These are phyloP conservation scores for Colletotrichum sansevieriae DNA, from an alignment of 2,329 filamentous ascomycete species.

Conservation along the genomic window DNA sequence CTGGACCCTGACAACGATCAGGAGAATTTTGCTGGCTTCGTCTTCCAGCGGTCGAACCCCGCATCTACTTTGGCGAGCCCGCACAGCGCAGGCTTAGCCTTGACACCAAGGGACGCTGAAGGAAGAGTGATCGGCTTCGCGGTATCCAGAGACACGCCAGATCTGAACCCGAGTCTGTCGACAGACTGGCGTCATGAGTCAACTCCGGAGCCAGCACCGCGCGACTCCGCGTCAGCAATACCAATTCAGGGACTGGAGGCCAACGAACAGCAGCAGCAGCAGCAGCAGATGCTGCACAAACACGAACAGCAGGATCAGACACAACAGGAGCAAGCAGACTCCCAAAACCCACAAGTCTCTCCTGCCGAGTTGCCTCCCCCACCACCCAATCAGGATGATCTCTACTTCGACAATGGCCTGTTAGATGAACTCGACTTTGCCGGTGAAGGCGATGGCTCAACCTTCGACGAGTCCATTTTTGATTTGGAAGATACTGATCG, in stretches of 20 bases:
- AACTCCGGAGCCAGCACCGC: slow-evolving; percentile 23
- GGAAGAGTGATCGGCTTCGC: slow-evolving; percentile 71
- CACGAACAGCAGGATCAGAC: not conserved
- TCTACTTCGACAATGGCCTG: slow-evolving; percentile 78
- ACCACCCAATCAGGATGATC: slow-evolving; percentile 61
- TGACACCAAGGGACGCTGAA: slow-evolving; percentile 67
- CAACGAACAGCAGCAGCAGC: slow-evolving; percentile 26
- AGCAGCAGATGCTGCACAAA: not conserved
- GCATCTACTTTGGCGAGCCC: slow-evolving; percentile 65
- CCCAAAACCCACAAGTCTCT: slow-evolving; percentile 43
- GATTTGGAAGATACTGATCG: slow-evolving; percentile 75
- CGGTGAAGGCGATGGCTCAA: slow-evolving; percentile 64
- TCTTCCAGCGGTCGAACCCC: slow-evolving; percentile 68
- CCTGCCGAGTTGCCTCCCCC: slow-evolving; percentile 19
- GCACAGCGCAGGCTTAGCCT: slow-evolving; percentile 57
- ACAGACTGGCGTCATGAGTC: slow-evolving; percentile 29
- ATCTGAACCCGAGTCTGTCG: slow-evolving; percentile 39
- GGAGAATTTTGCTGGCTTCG: slow-evolving; percentile 72
- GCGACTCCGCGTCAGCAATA: slow-evolving; percentile 52
- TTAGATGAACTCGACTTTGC: slow-evolving; percentile 59
- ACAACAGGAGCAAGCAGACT: slow-evolving; percentile 36
- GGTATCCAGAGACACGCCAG: slow-evolving; percentile 61
- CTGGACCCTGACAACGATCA: slow-evolving; percentile 68
- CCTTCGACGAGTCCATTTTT: slow-evolving; percentile 81
- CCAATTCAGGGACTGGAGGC: slow-evolving; percentile 56